Base-by-base conservation (phyloP, 176 grass and related monocot genomes). In the Aegilops longissima region DNA sequence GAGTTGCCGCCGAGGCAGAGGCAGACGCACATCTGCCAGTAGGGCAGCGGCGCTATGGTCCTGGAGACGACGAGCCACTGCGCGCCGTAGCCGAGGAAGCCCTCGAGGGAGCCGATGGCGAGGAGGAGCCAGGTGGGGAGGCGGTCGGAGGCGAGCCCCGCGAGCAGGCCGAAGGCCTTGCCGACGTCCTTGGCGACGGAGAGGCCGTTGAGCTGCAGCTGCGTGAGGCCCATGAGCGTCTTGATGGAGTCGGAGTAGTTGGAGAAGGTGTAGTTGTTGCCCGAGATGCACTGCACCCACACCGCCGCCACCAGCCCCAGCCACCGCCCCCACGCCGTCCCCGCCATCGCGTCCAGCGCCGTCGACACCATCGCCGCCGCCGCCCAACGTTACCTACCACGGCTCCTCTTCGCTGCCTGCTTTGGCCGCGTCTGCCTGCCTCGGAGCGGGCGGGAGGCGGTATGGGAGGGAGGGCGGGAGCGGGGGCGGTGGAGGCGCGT, bases 191-290 rank as follows among this genome's bases (percentile, higher is more conserved):
- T 99, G 84, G 97, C 97, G 23, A 99, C 94, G 47, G 97, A 99
- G 58, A 99, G 93, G 45, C 91, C 95, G 82, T 99, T 99, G 39
- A 99, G 88, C 84, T 99, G 88, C 29, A 99, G 90, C 84, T 99
- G 97, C 3, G 92, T 99, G 16, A 99, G 89, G 6, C 88, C 94
- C 97, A 99, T 96, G 21, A 99, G 87, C 12, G 83, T 84, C 89
- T 99, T 99, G 86, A 99, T 35, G 27, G 89, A 88, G 87, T 87
- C 72, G 27, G 97, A 96, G 90, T 99, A 99, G 85, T 99, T 99
- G 66, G 97, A 99, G 93, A 99, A 99, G 76, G 97, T 90, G 92
- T 99, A 99, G 92, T 99, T 99, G 92, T 99, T 99, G 21, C 97
- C 97, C 13, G 97, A 99, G 86, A 99, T 93, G 89, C 97, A 99